phyloP scores from a whole-genome alignment of 2,329 filamentous ascomycete genomes.

The Amesomyces nigricolor region DNA sequence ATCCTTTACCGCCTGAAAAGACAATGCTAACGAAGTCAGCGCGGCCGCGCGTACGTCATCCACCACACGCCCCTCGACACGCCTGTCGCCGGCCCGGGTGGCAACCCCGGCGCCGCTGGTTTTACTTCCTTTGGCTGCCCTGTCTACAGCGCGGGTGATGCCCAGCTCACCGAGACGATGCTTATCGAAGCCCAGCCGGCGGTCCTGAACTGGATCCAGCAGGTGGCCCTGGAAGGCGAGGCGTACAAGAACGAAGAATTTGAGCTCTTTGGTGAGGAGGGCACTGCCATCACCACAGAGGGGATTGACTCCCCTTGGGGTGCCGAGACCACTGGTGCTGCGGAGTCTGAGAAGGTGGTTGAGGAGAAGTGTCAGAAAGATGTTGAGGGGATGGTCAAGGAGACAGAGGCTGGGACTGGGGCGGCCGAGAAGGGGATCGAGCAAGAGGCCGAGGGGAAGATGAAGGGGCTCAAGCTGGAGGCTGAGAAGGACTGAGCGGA shows the following conservation, averaged over 20 bases:
- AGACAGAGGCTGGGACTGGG: background rate
- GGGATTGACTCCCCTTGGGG: slow-evolving; percentile 4
- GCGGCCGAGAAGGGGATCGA: background rate
- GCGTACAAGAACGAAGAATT: slow-evolving; percentile 26
- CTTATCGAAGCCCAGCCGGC: slow-evolving; percentile 41
- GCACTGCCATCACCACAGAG: background rate
- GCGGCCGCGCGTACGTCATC: slow-evolving; percentile 56
- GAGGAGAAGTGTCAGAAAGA: no score
- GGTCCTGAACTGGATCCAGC: slow-evolving; percentile 28
- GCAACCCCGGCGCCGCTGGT: slow-evolving; percentile 37
- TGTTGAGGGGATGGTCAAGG: background rate
- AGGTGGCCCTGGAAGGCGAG: slow-evolving; percentile 23
- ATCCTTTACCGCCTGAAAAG: background rate
- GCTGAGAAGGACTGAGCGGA: no score
- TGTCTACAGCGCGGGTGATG: slow-evolving; percentile 64
- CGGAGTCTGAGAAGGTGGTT: background rate
- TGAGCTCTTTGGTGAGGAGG: slow-evolving; percentile 15
- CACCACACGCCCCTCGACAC: slow-evolving; percentile 47
- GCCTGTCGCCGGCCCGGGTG: slow-evolving; percentile 47
- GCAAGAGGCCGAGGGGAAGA: background rate
- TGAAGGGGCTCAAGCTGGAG: no score
- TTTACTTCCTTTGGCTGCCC: slow-evolving; percentile 55
- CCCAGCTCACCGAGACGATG: slow-evolving; percentile 54
- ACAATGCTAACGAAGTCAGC: slow-evolving; percentile 35
- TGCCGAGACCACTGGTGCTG: background rate